Conservation (phyloP, 768 basidiomycete species). For the Gymnopilus junonius region DNA sequence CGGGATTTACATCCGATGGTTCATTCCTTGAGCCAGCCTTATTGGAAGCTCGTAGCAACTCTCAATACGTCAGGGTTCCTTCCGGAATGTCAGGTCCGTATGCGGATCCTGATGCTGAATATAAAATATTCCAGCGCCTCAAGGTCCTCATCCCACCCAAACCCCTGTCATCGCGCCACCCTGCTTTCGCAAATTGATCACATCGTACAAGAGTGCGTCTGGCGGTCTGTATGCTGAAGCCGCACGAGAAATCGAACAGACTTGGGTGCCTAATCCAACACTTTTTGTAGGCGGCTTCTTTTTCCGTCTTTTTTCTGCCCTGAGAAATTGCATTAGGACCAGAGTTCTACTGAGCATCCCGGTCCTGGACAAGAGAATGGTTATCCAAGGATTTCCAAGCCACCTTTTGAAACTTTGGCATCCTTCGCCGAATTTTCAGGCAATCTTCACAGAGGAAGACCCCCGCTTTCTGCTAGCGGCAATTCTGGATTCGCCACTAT, state of each 20-base stretch:
- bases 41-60: neutral
- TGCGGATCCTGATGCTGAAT: conserved; percentile 14
- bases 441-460: conserved; percentile 1
- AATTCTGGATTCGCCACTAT: conserved; percentile 12
- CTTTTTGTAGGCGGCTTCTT: too few relatives aligned
- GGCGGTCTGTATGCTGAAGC: neutral
- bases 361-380: neutral
- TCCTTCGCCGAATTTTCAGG: conserved; percentile 10
- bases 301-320: neutral
- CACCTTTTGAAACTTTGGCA: conserved; percentile 14
- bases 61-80: neutral
- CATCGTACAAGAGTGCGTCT: conserved; percentile 1
- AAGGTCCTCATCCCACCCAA: conserved; percentile 21
- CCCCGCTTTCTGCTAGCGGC: neutral
- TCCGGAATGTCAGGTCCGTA: conserved; percentile 9
- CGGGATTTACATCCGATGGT: neutral
- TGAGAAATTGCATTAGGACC: conserved; percentile 13
- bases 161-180: conserved; percentile 13
- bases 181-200: conserved; percentile 11
- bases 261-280: conserved; percentile 24
- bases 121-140: conserved; percentile 9
- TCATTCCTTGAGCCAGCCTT: neutral
- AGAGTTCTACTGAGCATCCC: conserved; percentile 11
- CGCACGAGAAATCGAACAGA: conserved; percentile 12
- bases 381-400: conserved; percentile 13